These are phyloP conservation scores for cucumber (Cucumis sativus) DNA, from an alignment of 306 rosid genomes.

Conservation along the genomic window Cucumber_9930_V3 NC_026656.2:11668501-11669000, in stretches of 20 bases:
- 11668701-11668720: constrained; percentile 31
- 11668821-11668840: constrained; percentile 68
- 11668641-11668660: constrained; percentile 24
- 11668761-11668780: constrained; percentile 27
- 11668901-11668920: constrained; percentile 33
- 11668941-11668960: constrained; percentile 44
- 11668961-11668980: constrained; percentile 56
- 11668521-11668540: constrained; percentile 27
- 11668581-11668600: constrained; percentile 16
- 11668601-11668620: constrained; percentile 20
- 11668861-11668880: constrained; percentile 44
- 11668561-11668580: constrained; percentile 19
- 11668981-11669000: constrained; percentile 27
- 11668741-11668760: constrained; percentile 31
- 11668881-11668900: constrained; percentile 42
- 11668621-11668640: constrained; percentile 16
- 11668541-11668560: constrained; percentile 20
- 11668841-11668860: constrained; percentile 75
- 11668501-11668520: constrained; percentile 21
- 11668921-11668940: constrained; percentile 26
- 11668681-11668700: constrained; percentile 31
- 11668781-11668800: constrained; percentile 37
- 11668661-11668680: constrained; percentile 18
- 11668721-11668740: constrained; percentile 27
- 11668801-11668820: constrained; percentile 45